These are phyloP conservation scores for Warburgia ugandensis DNA, from an alignment of 164 flowering plant species.

Conservation along the genomic window DNA sequence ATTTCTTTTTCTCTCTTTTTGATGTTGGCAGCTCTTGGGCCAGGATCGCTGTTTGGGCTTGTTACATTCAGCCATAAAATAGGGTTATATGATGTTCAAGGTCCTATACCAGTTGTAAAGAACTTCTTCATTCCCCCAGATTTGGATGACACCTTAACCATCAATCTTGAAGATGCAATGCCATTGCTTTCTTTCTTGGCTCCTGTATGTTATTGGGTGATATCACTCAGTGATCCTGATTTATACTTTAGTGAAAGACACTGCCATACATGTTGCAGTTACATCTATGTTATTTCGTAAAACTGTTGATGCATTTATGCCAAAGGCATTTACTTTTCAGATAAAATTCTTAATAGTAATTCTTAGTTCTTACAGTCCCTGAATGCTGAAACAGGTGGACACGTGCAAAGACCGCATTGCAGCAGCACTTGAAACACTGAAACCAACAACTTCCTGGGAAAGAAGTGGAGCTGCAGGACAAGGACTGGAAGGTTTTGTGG, in stretches of 20 bases:
- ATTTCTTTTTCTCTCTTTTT: neutral
- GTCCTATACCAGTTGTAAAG: slow-evolving; percentile 92
- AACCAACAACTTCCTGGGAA: slow-evolving; percentile 93
- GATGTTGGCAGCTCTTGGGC: slow-evolving; percentile 59
- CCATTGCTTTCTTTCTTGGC: slow-evolving; percentile 87
- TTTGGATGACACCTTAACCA: slow-evolving; percentile 41
- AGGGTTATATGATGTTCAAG: slow-evolving; percentile 97
- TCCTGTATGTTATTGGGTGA: slow-evolving; percentile 54
- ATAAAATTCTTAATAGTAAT: too few species aligned
- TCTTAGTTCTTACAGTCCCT: neutral
- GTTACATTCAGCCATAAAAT: slow-evolving; percentile 95
- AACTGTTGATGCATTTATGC: too few species aligned
- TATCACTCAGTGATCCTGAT: slow-evolving; percentile 1
- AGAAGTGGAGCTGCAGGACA: slow-evolving; percentile 73
- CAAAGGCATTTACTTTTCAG: too few species aligned
- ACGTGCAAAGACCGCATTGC: slow-evolving; percentile 92
- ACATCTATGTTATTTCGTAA: too few species aligned
- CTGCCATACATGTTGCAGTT: too few species aligned
- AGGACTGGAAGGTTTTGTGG: slow-evolving; percentile 74
- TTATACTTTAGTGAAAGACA: too few species aligned
- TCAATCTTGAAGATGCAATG: slow-evolving; percentile 95
- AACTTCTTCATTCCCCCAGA: slow-evolving; percentile 83
- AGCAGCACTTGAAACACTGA: slow-evolving; percentile 87
- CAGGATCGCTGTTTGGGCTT: slow-evolving; percentile 92
- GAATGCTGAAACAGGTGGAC: slow-evolving; percentile 55